Evolutionary conservation across 257 asterid genomes (phyloP).

Genomic region (Nicotiana paniculata): DNA sequence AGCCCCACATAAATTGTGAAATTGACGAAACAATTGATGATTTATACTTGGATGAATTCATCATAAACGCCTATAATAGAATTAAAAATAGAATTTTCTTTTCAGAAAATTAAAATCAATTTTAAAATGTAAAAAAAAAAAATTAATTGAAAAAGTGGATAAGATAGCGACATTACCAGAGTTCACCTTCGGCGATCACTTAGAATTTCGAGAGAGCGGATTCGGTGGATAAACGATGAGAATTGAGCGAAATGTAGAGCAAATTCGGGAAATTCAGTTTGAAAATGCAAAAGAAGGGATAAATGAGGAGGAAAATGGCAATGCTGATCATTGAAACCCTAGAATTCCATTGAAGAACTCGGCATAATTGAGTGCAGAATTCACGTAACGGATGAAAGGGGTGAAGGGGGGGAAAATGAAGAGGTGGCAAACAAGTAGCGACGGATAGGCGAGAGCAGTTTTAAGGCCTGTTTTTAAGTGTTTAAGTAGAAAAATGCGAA

Average conservation of each 20-base stretch:
- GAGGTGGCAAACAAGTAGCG: not conserved
- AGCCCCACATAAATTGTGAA: not conserved
- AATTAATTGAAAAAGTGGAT: not conserved
- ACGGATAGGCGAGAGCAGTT: not conserved
- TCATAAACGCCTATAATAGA: not conserved
- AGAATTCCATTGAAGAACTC: not conserved
- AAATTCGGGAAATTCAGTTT: not conserved
- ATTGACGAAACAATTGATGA: not conserved
- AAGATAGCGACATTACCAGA: not conserved
- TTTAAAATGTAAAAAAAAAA: not conserved
- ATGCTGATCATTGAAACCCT: slow-evolving; percentile 16
- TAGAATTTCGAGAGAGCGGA: not conserved
- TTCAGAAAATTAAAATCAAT: not conserved
- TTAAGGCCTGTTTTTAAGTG: not conserved
- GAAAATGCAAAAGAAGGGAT: not conserved
- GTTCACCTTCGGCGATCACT: not conserved
- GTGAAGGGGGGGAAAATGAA: not conserved
- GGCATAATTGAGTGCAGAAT: not conserved
- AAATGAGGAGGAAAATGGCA: not conserved
- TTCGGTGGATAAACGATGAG: not conserved
- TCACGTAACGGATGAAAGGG: not conserved
- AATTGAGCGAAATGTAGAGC: not conserved
- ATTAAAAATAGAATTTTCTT: not conserved
- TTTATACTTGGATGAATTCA: not conserved
- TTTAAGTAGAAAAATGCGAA: no score